phyloP scores from a whole-genome alignment of 2,329 filamentous ascomycete species.

The Pseudogymnoascus sp. region DNA sequence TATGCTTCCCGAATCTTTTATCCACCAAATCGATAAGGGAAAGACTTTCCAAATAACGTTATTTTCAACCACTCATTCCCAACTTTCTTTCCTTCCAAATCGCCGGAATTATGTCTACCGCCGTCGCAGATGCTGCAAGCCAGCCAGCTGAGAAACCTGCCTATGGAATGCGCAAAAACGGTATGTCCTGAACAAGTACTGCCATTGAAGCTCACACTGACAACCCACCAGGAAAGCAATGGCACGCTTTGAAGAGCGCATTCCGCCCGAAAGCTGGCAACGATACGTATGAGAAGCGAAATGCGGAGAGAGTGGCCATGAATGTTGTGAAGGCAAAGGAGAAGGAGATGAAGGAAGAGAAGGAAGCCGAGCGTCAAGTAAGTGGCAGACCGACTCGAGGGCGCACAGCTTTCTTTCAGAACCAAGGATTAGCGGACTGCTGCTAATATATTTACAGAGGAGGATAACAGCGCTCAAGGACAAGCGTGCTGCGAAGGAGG shows the following conservation, averaged over 20 bases:
- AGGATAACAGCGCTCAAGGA: constrained; percentile 77
- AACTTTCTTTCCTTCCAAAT: background rate
- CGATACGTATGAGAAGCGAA: constrained; percentile 71
- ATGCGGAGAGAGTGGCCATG: constrained; percentile 61
- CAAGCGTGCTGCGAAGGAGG: constrained; percentile 80
- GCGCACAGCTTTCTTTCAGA: background rate
- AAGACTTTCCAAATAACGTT: background rate
- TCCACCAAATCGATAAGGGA: constrained; percentile 10
- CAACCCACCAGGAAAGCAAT: constrained; percentile 76
- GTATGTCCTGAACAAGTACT: constrained; percentile 38
- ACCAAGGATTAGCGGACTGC: constrained; percentile 9
- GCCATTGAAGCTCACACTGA: background rate
- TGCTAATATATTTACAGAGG: constrained; percentile 43
- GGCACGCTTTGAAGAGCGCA: constrained; percentile 75
- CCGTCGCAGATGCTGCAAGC: background rate
- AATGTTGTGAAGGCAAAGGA: constrained; percentile 85
- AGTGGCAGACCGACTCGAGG: constrained; percentile 22
- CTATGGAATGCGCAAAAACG: constrained; percentile 73
- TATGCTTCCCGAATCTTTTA: constrained; percentile 10
- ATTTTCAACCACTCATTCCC: background rate
- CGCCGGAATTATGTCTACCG: background rate
- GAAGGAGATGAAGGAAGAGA: constrained; percentile 93
- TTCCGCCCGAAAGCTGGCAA: constrained; percentile 78
- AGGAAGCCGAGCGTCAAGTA: constrained; percentile 81
- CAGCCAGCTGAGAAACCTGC: background rate